Evolutionary conservation across 2,329 filamentous ascomycete genomes (phyloP), one percentile per base, ranked within the genome.

Genomic region (Trichoderma semiorbis): DNA sequence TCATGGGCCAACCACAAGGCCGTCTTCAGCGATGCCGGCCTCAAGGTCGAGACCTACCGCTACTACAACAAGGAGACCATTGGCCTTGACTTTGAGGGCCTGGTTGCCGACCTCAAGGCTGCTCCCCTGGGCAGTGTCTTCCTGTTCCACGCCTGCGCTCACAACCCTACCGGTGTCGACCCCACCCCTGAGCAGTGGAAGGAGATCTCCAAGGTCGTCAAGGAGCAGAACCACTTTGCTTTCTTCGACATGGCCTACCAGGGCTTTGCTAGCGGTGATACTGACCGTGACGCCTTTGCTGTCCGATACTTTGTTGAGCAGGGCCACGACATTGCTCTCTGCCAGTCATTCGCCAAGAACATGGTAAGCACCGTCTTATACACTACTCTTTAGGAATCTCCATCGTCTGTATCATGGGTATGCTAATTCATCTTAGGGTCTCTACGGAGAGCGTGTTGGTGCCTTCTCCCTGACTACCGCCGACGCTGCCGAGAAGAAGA

Each of bases 161-260:
- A 98, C 88, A 98, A 98, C 89, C 95, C 95, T 72, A 98, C 96
- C 75, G 95, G 95, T 81, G 92, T 98, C 78, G 95, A 98, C 85
- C 96, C 95, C 43, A 97, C 93, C 55, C 85, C 90, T 78, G 92
- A 93, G 82, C 95, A 98, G 87, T 98, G 95, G 95, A 90, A 90
- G 84, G 87, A 95, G 85, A 96, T 99, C 82, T 93, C 93, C 83
- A 85, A 92, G 73, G 92, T 92, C 74, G 90, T 97, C 83, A 97
- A 97, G 89, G 88, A 90, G 81, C 90, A 92, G 82, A 91, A 88
- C 65, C 95, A 98, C 88, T 97, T 92, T 82, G 91, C 94, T 78
- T 98, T 99, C 90, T 99, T 98, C 86, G 95, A 98, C 84, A 98
- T 98, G 95, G 95, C 95, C 75, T 99, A 99, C 88, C 95, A 99